Base-by-base conservation (phyloP, 2,329 filamentous ascomycete genomes). In the Pezicula radicicola region DNA sequence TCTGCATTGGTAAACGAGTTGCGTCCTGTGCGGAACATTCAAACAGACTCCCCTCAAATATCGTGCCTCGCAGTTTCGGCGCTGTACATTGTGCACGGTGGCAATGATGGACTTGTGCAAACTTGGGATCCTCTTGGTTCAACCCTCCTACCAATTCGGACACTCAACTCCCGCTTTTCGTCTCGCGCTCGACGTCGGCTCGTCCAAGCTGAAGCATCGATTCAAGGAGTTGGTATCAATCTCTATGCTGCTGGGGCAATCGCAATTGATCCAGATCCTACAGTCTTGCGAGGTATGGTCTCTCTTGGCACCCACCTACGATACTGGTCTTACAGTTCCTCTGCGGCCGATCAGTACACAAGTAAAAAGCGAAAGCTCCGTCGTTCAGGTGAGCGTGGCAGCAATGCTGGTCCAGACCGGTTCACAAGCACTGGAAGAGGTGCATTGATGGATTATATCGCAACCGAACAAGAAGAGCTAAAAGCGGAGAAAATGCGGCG, bases 111-210 rank as follows among this genome's bases (percentile, higher is more conserved):
- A 1, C 80, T 97, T 3, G 93, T 96, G 4, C 94, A 97, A 68
- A 89, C 91, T 6, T 99, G 94, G 94, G 94, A 99, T 72, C 89
- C 89, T n/a, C 75, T 99, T 44, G 90, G 87, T 1, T 97, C 93
- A 2, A 88, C 80, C 0, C 71, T 79, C 16, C 84, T 87, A 18
- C 90, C 94, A 0, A 80, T 97, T 48, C 84, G 91, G 37, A 97
- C 91, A 0, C 76, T 99, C 49, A 92, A 96, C 65, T 90, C 91
- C 3, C 85, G 88, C 13, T 91, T 93, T 59, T 89, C 89, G 2
- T 87, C 88, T 7, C 85, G 91, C 27, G 87, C 92, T 47, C 88
- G 92, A 56, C 89, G 92, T 51, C 84, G 91, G 56, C 80, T 75
- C 62, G 75, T 81, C 5, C 84, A 88, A 67, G 84, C 83, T 3